A percentile compares a stretch with the other conserved stretches of the same genome.
These are phyloP conservation scores for Marasmius tenuissimus DNA, from an alignment of 1,284 basidiomycete species.

Conservation along the genomic window DNA sequence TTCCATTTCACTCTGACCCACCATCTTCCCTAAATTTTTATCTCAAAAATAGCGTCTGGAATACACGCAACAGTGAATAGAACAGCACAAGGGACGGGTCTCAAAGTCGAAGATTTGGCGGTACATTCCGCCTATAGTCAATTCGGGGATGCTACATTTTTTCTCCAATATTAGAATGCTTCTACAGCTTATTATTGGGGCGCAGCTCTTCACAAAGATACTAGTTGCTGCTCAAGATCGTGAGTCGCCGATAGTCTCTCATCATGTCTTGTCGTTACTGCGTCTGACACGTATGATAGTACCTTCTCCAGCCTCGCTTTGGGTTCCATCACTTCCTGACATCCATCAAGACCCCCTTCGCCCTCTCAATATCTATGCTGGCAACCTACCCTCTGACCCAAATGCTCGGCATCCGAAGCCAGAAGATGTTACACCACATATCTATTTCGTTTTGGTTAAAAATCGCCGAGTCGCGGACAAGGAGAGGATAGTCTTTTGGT, in stretches of 20 bases:
- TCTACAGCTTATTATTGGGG: background rate
- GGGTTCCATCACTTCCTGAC: slow-evolving; percentile 75
- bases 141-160: background rate
- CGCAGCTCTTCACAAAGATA: background rate
- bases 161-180: background rate
- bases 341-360: slow-evolving; percentile 69
- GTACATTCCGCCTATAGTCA: background rate
- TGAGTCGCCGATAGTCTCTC: background rate
- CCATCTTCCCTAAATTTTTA: too few relatives aligned
- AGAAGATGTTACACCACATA: slow-evolving; percentile 70
- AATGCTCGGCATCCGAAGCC: slow-evolving; percentile 45
- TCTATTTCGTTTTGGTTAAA: slow-evolving; percentile 91
- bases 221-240: background rate
- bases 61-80: too few relatives aligned
- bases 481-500: slow-evolving; percentile 93
- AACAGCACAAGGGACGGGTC: too few relatives aligned
- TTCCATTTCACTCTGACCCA: too few relatives aligned
- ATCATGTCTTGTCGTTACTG: background rate
- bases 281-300: slow-evolving; percentile 35
- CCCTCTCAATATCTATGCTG: slow-evolving; percentile 80
- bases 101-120: background rate
- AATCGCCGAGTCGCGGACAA: slow-evolving; percentile 86
- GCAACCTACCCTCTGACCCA: slow-evolving; percentile 81
- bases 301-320: slow-evolving; percentile 83
- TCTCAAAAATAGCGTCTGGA: too few relatives aligned